Conservation (phyloP, 169 alveolate genomes). For the Eimeria zaria region DNA sequence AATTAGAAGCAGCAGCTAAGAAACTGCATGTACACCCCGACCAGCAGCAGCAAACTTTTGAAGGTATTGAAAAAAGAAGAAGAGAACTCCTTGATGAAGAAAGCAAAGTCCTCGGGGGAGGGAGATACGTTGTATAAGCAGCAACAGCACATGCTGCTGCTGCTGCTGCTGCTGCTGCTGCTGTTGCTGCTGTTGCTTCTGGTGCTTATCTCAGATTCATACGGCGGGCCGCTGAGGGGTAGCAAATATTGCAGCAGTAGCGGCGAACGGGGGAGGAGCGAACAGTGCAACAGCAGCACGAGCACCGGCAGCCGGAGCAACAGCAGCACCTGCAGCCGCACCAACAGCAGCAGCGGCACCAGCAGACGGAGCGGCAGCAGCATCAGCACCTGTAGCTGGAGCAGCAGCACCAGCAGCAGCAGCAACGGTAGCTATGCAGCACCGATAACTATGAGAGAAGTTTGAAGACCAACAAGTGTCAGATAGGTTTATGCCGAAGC, state of each 20-base stretch:
- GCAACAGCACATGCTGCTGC: not conserved
- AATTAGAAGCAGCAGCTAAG: constrained; percentile 9
- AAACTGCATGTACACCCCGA: constrained; percentile 31
- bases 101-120: not conserved
- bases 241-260: not conserved
- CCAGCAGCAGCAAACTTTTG: not conserved
- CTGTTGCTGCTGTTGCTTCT: too few relatives aligned
- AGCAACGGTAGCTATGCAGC: not conserved
- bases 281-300: not conserved
- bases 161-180: not conserved
- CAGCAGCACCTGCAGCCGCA: too few relatives aligned
- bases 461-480: not conserved
- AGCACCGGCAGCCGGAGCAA: too few relatives aligned
- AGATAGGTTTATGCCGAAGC: not conserved
- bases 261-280: not conserved
- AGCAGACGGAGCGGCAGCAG: too few relatives aligned
- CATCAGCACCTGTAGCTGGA: not conserved
- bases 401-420: not conserved
- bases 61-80: not conserved
- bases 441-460: not conserved
- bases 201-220: too few relatives aligned
- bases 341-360: too few relatives aligned
- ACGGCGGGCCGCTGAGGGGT: not conserved
- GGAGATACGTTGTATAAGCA: constrained; percentile 6
- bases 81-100: not conserved